Percentiles rank a stretch among this genome's conserved stretches.
Conservation (phyloP, 768 basidiomycete genomes). For the Nidula microcarpa region DNA sequence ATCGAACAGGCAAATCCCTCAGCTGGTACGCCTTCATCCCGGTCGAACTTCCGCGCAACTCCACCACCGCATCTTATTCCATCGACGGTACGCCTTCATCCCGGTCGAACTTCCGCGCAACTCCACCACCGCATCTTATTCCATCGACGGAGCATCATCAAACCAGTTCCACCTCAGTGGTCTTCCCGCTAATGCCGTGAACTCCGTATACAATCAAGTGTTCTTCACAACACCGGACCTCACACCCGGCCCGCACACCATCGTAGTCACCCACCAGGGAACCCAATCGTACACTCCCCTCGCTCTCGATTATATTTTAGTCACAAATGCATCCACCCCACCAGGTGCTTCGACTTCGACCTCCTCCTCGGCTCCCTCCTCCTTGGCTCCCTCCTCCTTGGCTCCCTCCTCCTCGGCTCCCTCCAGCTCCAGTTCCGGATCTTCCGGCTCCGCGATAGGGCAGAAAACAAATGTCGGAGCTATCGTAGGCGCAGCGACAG, state of each 20-base stretch:
- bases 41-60: conserved; percentile 12
- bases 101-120: conserved; percentile 14
- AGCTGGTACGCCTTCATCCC: conserved; percentile 21
- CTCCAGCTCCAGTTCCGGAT: too few relatives aligned
- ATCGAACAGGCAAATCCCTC: conserved; percentile 18
- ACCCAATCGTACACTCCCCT: conserved; percentile 14
- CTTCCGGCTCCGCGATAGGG: too few relatives aligned
- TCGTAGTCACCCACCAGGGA: conserved; percentile 18
- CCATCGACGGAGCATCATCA: too few relatives aligned
- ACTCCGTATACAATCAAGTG: conserved; percentile 14
- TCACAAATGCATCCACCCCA: conserved; percentile 8
- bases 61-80: conserved; percentile 18
- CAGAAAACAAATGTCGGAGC: too few relatives aligned
- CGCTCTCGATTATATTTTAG: conserved; percentile 8
- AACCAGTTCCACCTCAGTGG: too few relatives aligned
- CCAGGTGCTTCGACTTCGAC: background rate
- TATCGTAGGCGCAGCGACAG: too few relatives aligned
- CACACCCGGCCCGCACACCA: conserved; percentile 11
- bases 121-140: conserved; percentile 1
- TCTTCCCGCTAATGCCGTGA: too few relatives aligned
- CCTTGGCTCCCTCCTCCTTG: too few relatives aligned
- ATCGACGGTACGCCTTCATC: conserved; percentile 17
- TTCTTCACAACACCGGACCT: conserved; percentile 15
- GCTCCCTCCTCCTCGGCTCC: too few relatives aligned
- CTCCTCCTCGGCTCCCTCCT: too few relatives aligned